Conservation (phyloP, 2,329 filamentous ascomycete species). For the Xylariaceae sp. region DNA sequence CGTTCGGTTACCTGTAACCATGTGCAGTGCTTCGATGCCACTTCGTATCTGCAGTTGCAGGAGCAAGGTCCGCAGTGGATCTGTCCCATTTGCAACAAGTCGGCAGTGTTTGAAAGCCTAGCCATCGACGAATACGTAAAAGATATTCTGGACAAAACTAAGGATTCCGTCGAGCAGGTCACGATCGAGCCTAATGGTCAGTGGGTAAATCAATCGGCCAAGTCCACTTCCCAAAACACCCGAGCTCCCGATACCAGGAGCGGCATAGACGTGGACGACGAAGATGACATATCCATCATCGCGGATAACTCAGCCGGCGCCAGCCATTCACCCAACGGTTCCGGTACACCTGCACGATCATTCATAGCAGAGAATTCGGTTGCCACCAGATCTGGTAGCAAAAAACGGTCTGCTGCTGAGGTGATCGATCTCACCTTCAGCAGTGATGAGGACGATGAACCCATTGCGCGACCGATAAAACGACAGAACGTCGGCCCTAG, state of each 20-base stretch:
- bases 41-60: slow-evolving; percentile 85
- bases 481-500: slow-evolving; percentile 34
- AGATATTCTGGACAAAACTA: slow-evolving; percentile 74
- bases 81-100: slow-evolving; percentile 90
- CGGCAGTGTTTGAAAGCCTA: slow-evolving; percentile 71
- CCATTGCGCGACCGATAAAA: slow-evolving; percentile 41
- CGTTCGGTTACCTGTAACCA: slow-evolving; percentile 77
- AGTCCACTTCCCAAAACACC: slow-evolving; percentile 28
- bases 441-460: slow-evolving; percentile 47
- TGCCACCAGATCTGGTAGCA: slow-evolving; percentile 33
- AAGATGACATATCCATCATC: slow-evolving; percentile 42
- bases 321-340: slow-evolving; percentile 19
- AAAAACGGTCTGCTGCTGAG: slow-evolving; percentile 38
- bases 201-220: slow-evolving; percentile 52
- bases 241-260: slow-evolving; percentile 24
- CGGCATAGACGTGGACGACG: slow-evolving; percentile 39
- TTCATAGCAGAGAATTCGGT: slow-evolving; percentile 30
- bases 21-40: slow-evolving; percentile 91
- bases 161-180: slow-evolving; percentile 70
- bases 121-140: slow-evolving; percentile 86
- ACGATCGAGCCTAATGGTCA: slow-evolving; percentile 81
- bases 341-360: slow-evolving; percentile 22
- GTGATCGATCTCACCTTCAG: slow-evolving; percentile 57
- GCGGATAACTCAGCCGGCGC: slow-evolving; percentile 38
- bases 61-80: slow-evolving; percentile 95